phyloP scores from a whole-genome alignment of 495 filamentous ascomycete species.

The Clohesyomyces aquaticus region DNA sequence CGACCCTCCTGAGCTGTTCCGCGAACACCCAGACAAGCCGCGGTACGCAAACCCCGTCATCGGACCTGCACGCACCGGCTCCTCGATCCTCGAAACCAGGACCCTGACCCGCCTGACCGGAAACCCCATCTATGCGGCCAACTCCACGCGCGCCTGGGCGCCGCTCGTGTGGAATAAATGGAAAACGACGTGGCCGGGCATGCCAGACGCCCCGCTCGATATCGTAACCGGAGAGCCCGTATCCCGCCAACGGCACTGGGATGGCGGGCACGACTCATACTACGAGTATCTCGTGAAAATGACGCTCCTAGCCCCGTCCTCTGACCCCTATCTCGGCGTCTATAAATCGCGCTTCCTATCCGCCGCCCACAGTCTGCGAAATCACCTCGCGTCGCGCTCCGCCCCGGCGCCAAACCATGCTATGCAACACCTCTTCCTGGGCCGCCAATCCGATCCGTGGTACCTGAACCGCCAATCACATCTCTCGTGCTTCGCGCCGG shows the following conservation, averaged over 20 bases:
- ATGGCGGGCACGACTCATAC: constrained; percentile 42
- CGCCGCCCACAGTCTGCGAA: constrained; percentile 38
- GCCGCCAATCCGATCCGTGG: constrained; percentile 25
- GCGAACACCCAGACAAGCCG: constrained; percentile 29
- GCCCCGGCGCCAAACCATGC: constrained; percentile 31
- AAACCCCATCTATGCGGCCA: constrained; percentile 34
- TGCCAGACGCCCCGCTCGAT: constrained; percentile 42
- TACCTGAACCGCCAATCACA: constrained; percentile 40
- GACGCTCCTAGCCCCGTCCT: constrained; percentile 36
- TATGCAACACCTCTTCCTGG: constrained; percentile 43
- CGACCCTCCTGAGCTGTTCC: constrained; percentile 30
- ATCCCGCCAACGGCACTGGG: constrained; percentile 36
- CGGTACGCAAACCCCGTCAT: constrained; percentile 34
- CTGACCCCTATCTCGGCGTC: constrained; percentile 28
- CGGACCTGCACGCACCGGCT: constrained; percentile 40
- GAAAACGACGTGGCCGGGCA: constrained; percentile 29
- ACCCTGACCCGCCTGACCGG: constrained; percentile 41
- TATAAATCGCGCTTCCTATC: constrained; percentile 37
- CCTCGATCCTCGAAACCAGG: constrained; percentile 42
- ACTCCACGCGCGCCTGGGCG: constrained; percentile 43
- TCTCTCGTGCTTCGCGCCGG: constrained; percentile 43
- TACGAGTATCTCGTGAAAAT: constrained; percentile 45
- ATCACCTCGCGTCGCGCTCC: constrained; percentile 35
- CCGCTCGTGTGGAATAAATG: constrained; percentile 44
- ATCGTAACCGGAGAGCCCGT: constrained; percentile 39